Evolutionary conservation across 2,329 filamentous ascomycete genomes (phyloP).

Genomic region (Coniochaeta ligniaria): DNA sequence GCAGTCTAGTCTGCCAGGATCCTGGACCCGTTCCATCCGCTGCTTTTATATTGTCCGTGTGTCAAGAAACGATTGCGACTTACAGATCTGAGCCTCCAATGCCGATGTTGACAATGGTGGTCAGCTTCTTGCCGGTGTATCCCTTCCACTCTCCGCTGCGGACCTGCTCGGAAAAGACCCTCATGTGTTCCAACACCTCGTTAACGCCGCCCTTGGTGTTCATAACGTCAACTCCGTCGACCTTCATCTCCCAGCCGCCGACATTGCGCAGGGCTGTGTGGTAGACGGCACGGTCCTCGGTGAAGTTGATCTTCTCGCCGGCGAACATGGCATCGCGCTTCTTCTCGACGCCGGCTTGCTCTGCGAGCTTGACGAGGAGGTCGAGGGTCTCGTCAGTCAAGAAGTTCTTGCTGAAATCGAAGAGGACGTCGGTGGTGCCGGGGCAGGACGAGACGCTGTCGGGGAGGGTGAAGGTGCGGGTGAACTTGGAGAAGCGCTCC

Average conservation of each 20-base stretch:
- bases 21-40: no score
- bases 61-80: no score
- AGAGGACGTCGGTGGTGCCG: conserved; percentile 72
- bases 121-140: conserved; percentile 93
- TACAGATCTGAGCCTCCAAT: conserved; percentile 94
- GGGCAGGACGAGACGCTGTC: conserved; percentile 57
- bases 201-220: conserved; percentile 84
- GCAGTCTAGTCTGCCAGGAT: neutral
- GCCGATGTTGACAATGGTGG: conserved; percentile 93
- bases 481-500: conserved; percentile 83
- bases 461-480: conserved; percentile 73
- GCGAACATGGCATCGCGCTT: conserved; percentile 96
- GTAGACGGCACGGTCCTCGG: conserved; percentile 91
- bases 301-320: conserved; percentile 99
- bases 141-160: conserved; percentile 95
- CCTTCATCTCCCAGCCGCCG: conserved; percentile 64
- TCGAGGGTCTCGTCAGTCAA: conserved; percentile 85
- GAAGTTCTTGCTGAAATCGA: conserved; percentile 99
- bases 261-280: conserved; percentile 92
- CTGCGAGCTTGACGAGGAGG: conserved; percentile 80
- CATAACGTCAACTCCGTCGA: conserved; percentile 89
- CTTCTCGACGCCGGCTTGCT: conserved; percentile 85
- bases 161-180: conserved; percentile 93
- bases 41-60: no score
- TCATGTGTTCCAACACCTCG: conserved; percentile 90